Conservation (phyloP, 148 eudicot genomes). For the Drosera capensis region DNA sequence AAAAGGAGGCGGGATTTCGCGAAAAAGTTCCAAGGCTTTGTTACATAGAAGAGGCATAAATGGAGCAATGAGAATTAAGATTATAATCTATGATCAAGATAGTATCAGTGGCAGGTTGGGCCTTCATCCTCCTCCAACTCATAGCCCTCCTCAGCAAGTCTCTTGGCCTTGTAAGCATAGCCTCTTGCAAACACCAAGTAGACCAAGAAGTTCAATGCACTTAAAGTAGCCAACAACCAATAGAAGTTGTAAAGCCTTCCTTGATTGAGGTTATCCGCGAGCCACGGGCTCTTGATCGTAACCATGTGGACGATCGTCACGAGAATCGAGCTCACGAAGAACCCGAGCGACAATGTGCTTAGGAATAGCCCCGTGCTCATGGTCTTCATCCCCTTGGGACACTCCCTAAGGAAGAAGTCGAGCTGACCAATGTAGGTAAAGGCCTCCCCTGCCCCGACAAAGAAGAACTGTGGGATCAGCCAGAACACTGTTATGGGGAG, state of each 20-base stretch:
- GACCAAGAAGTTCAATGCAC: slow-evolving; percentile 38
- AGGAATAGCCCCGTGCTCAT: slow-evolving; percentile 75
- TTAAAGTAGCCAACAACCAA: slow-evolving; percentile 52
- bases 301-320: slow-evolving; percentile 40
- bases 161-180: background rate
- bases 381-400: slow-evolving; percentile 62
- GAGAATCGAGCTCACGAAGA: slow-evolving; percentile 57
- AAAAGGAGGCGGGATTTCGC: no score
- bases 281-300: slow-evolving; percentile 38
- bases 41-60: no score
- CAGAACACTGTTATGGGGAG: slow-evolving; percentile 43
- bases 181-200: slow-evolving; percentile 21
- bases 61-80: no score
- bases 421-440: slow-evolving; percentile 93
- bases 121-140: background rate
- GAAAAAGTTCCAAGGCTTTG: no score
- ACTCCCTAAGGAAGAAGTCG: slow-evolving; percentile 75
- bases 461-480: slow-evolving; percentile 71
- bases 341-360: slow-evolving; percentile 80
- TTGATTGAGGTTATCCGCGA: slow-evolving; percentile 62
- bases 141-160: background rate
- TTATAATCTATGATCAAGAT: no score
- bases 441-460: slow-evolving; percentile 72
- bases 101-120: background rate
- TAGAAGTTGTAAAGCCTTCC: slow-evolving; percentile 76